Percentiles rank a stretch among this genome's conserved stretches.
phyloP scores from a whole-genome alignment of 164 flowering plant species.

The Vitis labrusca region DNA sequence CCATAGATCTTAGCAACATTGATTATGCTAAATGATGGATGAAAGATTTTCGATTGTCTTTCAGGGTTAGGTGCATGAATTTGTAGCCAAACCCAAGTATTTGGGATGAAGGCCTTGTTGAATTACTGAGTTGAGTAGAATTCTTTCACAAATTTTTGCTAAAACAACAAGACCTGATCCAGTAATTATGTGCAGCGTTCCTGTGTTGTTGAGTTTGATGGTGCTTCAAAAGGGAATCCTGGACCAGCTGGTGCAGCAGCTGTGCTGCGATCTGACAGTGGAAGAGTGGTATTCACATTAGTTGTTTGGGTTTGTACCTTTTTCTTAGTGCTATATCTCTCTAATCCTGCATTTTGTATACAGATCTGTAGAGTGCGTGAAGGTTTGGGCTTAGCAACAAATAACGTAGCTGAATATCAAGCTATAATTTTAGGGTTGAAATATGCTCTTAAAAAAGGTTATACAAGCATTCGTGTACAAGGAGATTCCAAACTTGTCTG shows the following conservation, averaged over 20 bases:
- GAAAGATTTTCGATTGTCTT: not conserved
- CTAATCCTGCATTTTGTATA: slow-evolving; percentile 23
- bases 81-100: too few species aligned
- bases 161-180: not conserved
- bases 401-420: slow-evolving; percentile 82
- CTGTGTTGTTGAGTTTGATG: slow-evolving; percentile 87
- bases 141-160: not conserved
- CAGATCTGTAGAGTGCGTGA: slow-evolving; percentile 71
- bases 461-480: slow-evolving; percentile 50
- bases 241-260: slow-evolving; percentile 95
- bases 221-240: slow-evolving; percentile 97
- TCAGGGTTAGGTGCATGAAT: too few species aligned
- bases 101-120: too few species aligned
- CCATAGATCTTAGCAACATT: not conserved
- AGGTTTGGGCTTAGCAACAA: slow-evolving; percentile 75
- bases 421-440: slow-evolving; percentile 72
- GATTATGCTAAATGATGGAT: not conserved
- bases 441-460: slow-evolving; percentile 73
- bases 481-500: slow-evolving; percentile 90
- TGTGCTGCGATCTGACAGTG: slow-evolving; percentile 68
- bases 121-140: not conserved
- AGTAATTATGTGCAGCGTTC: slow-evolving; percentile 33
- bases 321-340: not conserved
- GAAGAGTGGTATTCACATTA: slow-evolving; percentile 54
- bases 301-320: not conserved